A percentile compares a stretch with the other conserved stretches of the same genome.
These are phyloP conservation scores for Diaporthe amygdali DNA, from an alignment of 2,329 filamentous ascomycete genomes.

Conservation along the genomic window DNA sequence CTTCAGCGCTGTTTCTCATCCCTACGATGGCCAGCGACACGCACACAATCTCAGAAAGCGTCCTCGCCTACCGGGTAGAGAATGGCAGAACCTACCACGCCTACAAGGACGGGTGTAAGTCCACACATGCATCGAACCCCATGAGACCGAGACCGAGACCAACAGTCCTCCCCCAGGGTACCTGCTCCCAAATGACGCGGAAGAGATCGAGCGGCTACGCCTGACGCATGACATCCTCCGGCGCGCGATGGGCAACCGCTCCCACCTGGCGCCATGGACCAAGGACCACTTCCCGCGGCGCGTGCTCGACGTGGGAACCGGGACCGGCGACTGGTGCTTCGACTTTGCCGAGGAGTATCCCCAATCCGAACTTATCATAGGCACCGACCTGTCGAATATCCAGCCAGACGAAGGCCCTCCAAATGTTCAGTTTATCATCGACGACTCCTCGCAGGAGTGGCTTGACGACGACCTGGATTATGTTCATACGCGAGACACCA, in stretches of 20 bases:
- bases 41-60: constrained; percentile 20
- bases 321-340: constrained; percentile 70
- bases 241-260: constrained; percentile 35
- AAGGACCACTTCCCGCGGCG: constrained; percentile 31
- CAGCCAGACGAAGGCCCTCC: constrained; percentile 70
- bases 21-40: not conserved
- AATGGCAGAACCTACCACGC: constrained; percentile 26
- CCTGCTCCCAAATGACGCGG: constrained; percentile 38
- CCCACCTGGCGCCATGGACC: constrained; percentile 37
- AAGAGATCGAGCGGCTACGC: constrained; percentile 37
- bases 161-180: constrained; percentile 34
- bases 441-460: constrained; percentile 65
- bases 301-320: constrained; percentile 49
- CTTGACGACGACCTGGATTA: constrained; percentile 61
- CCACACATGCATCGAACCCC: not conserved
- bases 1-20: not conserved
- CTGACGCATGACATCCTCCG: constrained; percentile 38
- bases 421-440: constrained; percentile 77
- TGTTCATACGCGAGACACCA: constrained; percentile 56
- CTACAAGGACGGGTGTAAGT: constrained; percentile 25
- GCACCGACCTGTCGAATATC: constrained; percentile 71
- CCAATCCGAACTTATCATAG: constrained; percentile 57
- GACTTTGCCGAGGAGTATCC: constrained; percentile 70
- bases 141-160: not conserved
- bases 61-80: constrained; percentile 23